A percentile compares a stretch with the other conserved stretches of the same genome.
These are phyloP conservation scores for Groenewaldozyma sp. DNA, from an alignment of 1,139 yeast species.

Conservation along the genomic window DNA sequence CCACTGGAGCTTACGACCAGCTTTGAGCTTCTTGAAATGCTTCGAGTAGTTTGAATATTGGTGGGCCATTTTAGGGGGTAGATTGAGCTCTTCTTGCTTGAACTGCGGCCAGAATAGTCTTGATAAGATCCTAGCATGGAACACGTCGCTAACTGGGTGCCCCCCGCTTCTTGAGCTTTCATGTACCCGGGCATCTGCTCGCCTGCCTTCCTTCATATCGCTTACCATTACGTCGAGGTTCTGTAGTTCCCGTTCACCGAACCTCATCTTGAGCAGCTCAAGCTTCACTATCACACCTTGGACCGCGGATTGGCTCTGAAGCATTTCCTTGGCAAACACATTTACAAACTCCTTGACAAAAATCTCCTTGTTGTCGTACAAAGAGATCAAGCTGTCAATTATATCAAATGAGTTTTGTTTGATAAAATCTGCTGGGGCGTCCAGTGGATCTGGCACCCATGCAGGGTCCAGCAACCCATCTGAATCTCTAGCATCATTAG, in stretches of 20 bases:
- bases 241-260: slow-evolving; percentile 57
- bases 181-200: slow-evolving; percentile 23
- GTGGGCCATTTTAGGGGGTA: slow-evolving; percentile 38
- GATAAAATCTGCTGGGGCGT: slow-evolving; percentile 78
- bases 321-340: slow-evolving; percentile 54
- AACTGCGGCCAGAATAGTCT: slow-evolving; percentile 43
- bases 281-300: slow-evolving; percentile 33
- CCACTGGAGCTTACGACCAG: slow-evolving; percentile 51
- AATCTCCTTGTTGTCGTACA: slow-evolving; percentile 69
- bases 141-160: slow-evolving; percentile 2
- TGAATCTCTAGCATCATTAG: slow-evolving; percentile 9
- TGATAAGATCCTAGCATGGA: slow-evolving; percentile 34
- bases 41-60: slow-evolving; percentile 39
- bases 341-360: slow-evolving; percentile 64
- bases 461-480: slow-evolving; percentile 41
- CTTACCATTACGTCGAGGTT: slow-evolving; percentile 77
- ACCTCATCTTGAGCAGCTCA: slow-evolving; percentile 49
- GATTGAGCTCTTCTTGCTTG: slow-evolving; percentile 33
- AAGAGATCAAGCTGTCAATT: slow-evolving; percentile 61
- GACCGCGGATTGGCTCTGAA: slow-evolving; percentile 40
- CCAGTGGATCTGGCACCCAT: slow-evolving; percentile 92
- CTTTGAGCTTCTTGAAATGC: slow-evolving; percentile 37
- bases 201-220: slow-evolving; percentile 42
- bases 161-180: slow-evolving; percentile 6
- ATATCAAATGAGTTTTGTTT: slow-evolving; percentile 48